These are phyloP conservation scores for Kodamaea kakaduensis DNA, from an alignment of 805 yeast species.

Conservation along the genomic window DNA sequence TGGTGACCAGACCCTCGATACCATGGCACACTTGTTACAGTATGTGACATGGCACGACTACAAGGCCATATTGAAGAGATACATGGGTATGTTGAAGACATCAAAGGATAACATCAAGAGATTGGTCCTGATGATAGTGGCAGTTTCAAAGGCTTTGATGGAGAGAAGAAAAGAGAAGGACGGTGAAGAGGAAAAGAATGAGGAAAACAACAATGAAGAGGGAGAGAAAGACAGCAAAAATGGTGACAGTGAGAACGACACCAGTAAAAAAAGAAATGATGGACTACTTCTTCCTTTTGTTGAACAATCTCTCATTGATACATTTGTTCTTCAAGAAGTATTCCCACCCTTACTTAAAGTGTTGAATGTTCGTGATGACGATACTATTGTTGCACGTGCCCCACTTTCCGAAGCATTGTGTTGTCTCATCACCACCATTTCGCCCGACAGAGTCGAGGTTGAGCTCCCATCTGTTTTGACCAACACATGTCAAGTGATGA, in stretches of 20 bases:
- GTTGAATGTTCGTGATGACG: constrained; percentile 66
- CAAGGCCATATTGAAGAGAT: constrained; percentile 69
- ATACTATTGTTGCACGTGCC: constrained; percentile 68
- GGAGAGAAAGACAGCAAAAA: background rate
- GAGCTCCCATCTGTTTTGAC: constrained; percentile 82
- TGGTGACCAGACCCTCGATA: constrained; percentile 59
- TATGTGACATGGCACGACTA: constrained; percentile 76
- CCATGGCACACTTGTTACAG: constrained; percentile 57
- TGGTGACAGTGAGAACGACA: no score
- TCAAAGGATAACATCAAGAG: constrained; percentile 49
- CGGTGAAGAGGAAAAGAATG: background rate
- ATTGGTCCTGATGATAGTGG: constrained; percentile 54
- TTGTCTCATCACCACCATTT: constrained; percentile 58
- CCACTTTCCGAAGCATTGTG: constrained; percentile 81
- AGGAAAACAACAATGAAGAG: background rate
- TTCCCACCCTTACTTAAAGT: constrained; percentile 59
- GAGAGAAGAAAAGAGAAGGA: constrained; percentile 11
- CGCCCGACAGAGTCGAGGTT: constrained; percentile 49
- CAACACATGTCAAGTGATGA: constrained; percentile 79
- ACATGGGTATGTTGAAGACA: constrained; percentile 44
- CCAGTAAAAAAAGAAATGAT: no score
- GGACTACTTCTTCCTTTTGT: no score
- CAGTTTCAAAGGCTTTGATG: constrained; percentile 49
- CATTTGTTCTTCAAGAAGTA: constrained; percentile 50
- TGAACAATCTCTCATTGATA: constrained; percentile 24